Conservation (phyloP, 305 asterid genomes). For the Fraxinus paxiana region DNA sequence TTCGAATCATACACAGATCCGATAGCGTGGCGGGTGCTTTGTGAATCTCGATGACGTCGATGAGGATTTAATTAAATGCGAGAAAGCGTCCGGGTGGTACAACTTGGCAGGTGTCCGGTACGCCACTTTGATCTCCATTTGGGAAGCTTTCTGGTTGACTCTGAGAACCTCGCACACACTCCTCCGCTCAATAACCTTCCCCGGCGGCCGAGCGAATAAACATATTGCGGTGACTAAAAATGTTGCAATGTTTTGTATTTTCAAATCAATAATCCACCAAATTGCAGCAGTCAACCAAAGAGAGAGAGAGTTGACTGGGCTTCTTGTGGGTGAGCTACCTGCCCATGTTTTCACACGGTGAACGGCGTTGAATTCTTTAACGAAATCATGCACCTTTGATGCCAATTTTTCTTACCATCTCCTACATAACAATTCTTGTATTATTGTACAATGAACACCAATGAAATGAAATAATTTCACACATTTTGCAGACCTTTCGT, state of each 20-base stretch:
- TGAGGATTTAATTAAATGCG: not conserved
- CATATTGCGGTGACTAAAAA: not conserved
- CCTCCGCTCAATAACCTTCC: slow-evolving; percentile 20
- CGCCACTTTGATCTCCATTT: slow-evolving; percentile 56
- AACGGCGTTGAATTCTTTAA: slow-evolving; percentile 84
- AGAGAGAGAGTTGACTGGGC: slow-evolving; percentile 73
- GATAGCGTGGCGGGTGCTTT: slow-evolving; percentile 40
- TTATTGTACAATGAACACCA: slow-evolving; percentile 19
- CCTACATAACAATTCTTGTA: slow-evolving; percentile 31
- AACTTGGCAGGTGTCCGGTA: slow-evolving; percentile 61
- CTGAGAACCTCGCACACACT: slow-evolving; percentile 51
- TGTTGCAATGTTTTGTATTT: slow-evolving; percentile 32
- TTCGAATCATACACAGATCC: slow-evolving; percentile 36
- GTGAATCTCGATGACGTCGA: slow-evolving; percentile 29
- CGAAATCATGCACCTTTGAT: slow-evolving; percentile 70
- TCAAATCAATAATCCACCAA: slow-evolving; percentile 40
- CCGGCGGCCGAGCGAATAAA: slow-evolving; percentile 18
- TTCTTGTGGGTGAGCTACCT: slow-evolving; percentile 87
- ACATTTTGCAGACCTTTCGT: not conserved
- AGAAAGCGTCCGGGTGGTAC: slow-evolving; percentile 55
- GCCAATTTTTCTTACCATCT: slow-evolving; percentile 20
- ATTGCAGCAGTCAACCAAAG: slow-evolving; percentile 42
- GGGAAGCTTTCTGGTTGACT: slow-evolving; percentile 46
- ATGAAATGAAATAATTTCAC: not conserved
- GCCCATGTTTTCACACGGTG: slow-evolving; percentile 80